Base-by-base conservation (phyloP, 2,329 filamentous ascomycete species). In the Fusarium denticulatum region DNA sequence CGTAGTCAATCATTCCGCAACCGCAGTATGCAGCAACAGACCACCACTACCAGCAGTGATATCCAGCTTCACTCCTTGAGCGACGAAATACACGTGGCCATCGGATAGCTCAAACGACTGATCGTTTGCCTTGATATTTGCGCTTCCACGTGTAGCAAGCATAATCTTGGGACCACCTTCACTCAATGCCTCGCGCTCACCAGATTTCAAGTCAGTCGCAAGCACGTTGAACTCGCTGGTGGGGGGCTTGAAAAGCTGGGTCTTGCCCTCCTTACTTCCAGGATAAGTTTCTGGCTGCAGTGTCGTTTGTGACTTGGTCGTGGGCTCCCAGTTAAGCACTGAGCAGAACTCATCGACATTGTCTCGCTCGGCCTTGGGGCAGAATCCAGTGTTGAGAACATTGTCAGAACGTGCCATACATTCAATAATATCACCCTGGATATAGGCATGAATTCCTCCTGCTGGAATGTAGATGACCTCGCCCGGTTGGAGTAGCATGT, bases 351-450 rank as follows among this genome's bases (percentile, higher is more conserved):
- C 79, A 24, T 93, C 90, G 30, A 91, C 84, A 47, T 85, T 89
- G 77, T 93, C 88, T 18, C 91, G 86, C 52, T 93, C 89, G 0
- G 89, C 88, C 3, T 85, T 85, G 0, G 92, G 92, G 74, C 92
- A 94, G 84, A 95, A 94, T 0, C 93, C 92, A 1, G 89, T 90
- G 80, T 93, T 93, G 56, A 95, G 85, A 5, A 95, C 92, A 65
- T 94, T 94, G 83, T 94, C 91, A 26, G 87, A 90, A 13, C 92
- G 87, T 4, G 92, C 92, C 92, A 94, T 94, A 81, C 92, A 94
- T 80, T 94, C 92, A 75, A 94, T 89, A 58, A 94, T 93, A 78
- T 94, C 90, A 7, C 93, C 93, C 8, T 87, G 87, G 0, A 94
- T 84, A 77, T 94, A 94, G 1, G 92, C 92, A 77, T 94, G 92